Evolutionary conservation across 192 early-diverging fungal species (phyloP).

Genomic region (Diversispora epigaea): DNA sequence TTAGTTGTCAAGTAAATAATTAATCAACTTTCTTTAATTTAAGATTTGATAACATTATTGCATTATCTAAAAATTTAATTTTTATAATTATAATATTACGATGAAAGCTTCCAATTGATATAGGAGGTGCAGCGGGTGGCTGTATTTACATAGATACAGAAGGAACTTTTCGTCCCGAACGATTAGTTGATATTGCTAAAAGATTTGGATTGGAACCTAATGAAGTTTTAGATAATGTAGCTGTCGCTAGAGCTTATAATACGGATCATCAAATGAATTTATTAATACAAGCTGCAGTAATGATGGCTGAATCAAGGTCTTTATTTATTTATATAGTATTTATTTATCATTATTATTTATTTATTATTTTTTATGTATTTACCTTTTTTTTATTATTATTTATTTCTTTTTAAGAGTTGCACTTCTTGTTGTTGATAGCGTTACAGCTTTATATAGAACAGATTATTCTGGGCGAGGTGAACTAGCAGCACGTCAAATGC

Average conservation of each 20-base stretch:
- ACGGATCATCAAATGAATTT: conserved; percentile 91
- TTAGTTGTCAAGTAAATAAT: conserved; percentile 80
- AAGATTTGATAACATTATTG: conserved; percentile 5
- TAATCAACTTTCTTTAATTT: too few species aligned
- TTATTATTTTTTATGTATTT: conserved; percentile 26
- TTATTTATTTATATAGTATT: neutral
- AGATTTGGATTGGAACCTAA: conserved; percentile 75
- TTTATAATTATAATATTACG: neutral
- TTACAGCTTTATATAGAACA: conserved; percentile 92
- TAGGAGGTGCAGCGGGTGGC: conserved; percentile 92
- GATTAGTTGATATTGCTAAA: conserved; percentile 81
- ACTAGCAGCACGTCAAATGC: conserved; percentile 91
- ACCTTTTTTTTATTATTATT: neutral
- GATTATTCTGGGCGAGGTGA: conserved; percentile 96
- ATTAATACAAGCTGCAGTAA: conserved; percentile 78
- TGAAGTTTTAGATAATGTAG: conserved; percentile 92
- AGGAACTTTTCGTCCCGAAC: conserved; percentile 92
- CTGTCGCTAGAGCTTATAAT: conserved; percentile 92
- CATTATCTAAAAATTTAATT: neutral
- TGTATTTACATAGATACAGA: conserved; percentile 98
- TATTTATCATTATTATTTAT: neutral
- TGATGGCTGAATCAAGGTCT: conserved; percentile 84
- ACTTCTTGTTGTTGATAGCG: conserved; percentile 88
- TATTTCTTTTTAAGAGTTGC: conserved; percentile 56
- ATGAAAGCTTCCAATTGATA: conserved; percentile 69